phyloP scores from a whole-genome alignment of 495 filamentous ascomycete genomes.

The Aspergillus bridgeri region DNA sequence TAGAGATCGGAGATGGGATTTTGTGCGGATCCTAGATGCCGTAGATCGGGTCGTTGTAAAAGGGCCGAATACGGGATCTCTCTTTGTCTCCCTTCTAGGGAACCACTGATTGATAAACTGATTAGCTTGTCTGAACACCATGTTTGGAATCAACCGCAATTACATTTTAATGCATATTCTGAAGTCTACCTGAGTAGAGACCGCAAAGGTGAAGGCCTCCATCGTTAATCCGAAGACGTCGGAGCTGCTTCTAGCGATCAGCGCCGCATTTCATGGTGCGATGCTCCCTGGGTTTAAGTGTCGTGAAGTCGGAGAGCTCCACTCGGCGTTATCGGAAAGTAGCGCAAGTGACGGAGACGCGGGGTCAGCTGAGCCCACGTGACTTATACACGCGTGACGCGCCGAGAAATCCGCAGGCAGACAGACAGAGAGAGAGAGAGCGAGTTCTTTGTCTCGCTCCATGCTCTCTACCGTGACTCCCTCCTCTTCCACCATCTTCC shows the following conservation, averaged over 20 bases:
- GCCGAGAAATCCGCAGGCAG: not conserved
- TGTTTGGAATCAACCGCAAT: conserved; percentile 13
- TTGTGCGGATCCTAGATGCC: conserved; percentile 78
- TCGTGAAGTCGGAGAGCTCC: conserved; percentile 10
- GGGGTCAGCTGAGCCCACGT: conserved; percentile 14
- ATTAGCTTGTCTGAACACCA: not conserved
- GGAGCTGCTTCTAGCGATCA: not conserved
- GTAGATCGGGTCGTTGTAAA: conserved; percentile 69
- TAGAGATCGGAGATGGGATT: conserved; percentile 81
- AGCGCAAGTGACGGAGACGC: conserved; percentile 11
- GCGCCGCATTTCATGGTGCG: conserved; percentile 2
- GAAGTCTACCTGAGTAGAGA: conserved; percentile 73
- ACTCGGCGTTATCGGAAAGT: not conserved
- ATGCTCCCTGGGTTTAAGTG: not conserved
- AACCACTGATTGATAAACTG: conserved; percentile 51
- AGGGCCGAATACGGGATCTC: conserved; percentile 76
- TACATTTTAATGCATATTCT: conserved; percentile 84
- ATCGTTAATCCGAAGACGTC: conserved; percentile 40
- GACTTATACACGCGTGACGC: conserved; percentile 4
- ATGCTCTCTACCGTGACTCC: too few species aligned
- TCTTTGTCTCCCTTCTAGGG: conserved; percentile 81
- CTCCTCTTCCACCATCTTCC: not conserved
- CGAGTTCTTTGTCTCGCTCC: not conserved
- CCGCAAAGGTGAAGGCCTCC: conserved; percentile 94
- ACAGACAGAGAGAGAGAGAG: too few species aligned